Base-by-base conservation (phyloP, 345 rosid genomes). In the Kernera saxatilis region DNA sequence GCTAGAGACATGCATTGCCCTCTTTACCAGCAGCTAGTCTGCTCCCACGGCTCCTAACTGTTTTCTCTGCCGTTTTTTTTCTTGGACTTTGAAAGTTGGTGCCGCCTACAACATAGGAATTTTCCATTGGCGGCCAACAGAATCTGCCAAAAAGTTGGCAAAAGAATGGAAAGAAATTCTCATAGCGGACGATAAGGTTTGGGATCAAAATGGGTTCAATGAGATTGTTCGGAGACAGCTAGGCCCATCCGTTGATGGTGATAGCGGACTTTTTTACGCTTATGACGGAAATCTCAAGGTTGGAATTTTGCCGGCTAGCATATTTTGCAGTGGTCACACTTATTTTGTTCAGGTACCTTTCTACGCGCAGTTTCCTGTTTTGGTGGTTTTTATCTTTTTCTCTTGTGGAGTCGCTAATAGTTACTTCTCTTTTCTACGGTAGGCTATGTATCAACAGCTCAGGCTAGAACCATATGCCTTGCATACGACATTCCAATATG, bases 161-260 rank as follows among this genome's bases (percentile, higher is more conserved):
- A 88, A 84, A 76, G 96, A 94, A 74, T 94, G 99, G 99, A 92
- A 91, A 82, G 89, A 87, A 2, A 80, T 83, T 82, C 93, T 94
- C 80, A 62, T 94, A 41, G 89, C 97, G 3, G 92, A 94, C 56
- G 99, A 91, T 58, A 85, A 83, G 77, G 91, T 91, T 64, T 94
- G 99, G 99, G 99, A 94, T 86, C 99, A 94, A 69, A 89, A 89
- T 78, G 99, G 99, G 30, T 94, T 94, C 80, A 94, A 94, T 67
- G 88, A 89, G 22, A 80, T 91, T 44, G 85, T 94, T 50, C 86
- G 84, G 59, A 88, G 72, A 76, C 93, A 91, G 86, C 61, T 88
- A 74, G 99, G 99, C 32, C 99, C 99, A 35, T 82, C 99, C 33
- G 88, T 89, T 67, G 87, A 84, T 68, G 92, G 82, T 36, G 88